These are phyloP conservation scores for Candida gigantensis DNA, from an alignment of 1,139 yeast species.

Conservation along the genomic window DNA sequence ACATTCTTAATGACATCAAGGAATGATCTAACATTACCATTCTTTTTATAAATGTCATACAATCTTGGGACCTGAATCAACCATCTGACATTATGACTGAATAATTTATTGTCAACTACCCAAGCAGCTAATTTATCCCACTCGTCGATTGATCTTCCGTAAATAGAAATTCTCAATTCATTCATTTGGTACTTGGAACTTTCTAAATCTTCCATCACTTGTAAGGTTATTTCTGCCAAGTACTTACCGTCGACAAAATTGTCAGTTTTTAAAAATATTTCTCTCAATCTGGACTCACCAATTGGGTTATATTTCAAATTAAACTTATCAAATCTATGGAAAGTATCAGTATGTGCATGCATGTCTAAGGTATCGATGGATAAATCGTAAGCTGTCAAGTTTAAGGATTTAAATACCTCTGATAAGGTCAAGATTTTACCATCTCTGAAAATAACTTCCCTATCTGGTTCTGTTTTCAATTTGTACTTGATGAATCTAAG, in stretches of 20 bases:
- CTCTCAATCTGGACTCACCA: slow-evolving; percentile 96
- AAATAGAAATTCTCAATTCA: slow-evolving; percentile 91
- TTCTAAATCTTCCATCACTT: slow-evolving; percentile 91
- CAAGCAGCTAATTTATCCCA: slow-evolving; percentile 96
- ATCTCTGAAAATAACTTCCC: slow-evolving; percentile 91
- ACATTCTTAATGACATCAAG: slow-evolving; percentile 76
- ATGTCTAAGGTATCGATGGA: slow-evolving; percentile 96
- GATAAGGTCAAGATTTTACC: slow-evolving; percentile 83
- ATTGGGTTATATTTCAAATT: slow-evolving; percentile 96
- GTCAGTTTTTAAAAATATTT: slow-evolving; percentile 92
- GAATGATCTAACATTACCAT: slow-evolving; percentile 69
- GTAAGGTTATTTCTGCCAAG: slow-evolving; percentile 89
- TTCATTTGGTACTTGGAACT: slow-evolving; percentile 95
- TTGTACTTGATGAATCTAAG: slow-evolving; percentile 92
- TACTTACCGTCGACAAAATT: slow-evolving; percentile 87
- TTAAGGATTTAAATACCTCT: slow-evolving; percentile 87
- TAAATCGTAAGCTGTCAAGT: slow-evolving; percentile 89
- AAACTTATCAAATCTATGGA: slow-evolving; percentile 97
- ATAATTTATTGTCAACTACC: slow-evolving; percentile 89
- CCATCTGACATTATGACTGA: slow-evolving; percentile 97
- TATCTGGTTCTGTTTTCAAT: slow-evolving; percentile 63
- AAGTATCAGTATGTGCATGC: slow-evolving; percentile 99
- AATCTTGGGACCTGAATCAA: slow-evolving; percentile 91
- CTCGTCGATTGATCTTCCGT: slow-evolving; percentile 85
- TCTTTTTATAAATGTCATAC: slow-evolving; percentile 83